These are phyloP conservation scores for Rusavskia elegans DNA, from an alignment of 495 filamentous ascomycete species.

Conservation along the genomic window DNA sequence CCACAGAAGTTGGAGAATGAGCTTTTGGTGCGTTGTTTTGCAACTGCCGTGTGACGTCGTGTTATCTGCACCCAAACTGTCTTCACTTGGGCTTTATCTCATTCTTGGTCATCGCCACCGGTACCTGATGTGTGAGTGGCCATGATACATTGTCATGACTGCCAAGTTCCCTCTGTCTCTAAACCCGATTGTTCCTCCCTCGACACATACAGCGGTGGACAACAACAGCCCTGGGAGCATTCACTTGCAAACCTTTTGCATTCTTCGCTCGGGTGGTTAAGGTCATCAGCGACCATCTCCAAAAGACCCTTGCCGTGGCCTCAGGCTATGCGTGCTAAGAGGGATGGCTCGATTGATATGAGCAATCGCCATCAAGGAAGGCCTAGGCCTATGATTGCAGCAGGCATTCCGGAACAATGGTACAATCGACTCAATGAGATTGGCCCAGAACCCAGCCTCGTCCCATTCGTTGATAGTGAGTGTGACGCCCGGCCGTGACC, in stretches of 20 bases:
- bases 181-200: neutral
- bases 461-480: conserved; percentile 11
- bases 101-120: neutral
- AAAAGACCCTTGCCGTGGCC: too few relatives aligned
- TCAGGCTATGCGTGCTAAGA: neutral
- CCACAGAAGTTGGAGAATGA: too few relatives aligned
- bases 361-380: neutral
- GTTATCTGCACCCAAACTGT: neutral
- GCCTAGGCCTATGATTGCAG: neutral
- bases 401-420: neutral
- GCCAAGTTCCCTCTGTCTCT: neutral
- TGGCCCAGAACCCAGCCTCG: neutral
- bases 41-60: too few relatives aligned
- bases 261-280: too few relatives aligned
- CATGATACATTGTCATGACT: neutral
- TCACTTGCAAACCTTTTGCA: neutral
- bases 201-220: neutral
- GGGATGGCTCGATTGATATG: neutral
- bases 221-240: neutral
- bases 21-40: too few relatives aligned
- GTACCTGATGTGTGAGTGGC: neutral
- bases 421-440: neutral
- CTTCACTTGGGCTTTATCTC: neutral
- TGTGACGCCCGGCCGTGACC: neutral
- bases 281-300: too few relatives aligned